Evolutionary conservation across 1,284 basidiomycete species (phyloP).

Genomic region (Trametes sp.): DNA sequence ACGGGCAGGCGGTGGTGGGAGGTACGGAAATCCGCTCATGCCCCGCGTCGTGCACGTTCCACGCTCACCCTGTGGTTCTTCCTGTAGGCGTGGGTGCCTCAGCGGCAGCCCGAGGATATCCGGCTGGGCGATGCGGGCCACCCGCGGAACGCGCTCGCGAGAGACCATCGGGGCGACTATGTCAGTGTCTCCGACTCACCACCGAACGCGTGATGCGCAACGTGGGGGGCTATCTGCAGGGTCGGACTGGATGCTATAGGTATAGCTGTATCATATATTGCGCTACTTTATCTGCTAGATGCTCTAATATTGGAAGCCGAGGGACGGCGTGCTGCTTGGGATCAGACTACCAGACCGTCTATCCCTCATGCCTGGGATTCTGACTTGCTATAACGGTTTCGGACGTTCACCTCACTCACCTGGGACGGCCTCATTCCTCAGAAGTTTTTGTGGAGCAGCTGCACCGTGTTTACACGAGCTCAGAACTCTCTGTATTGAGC

Average conservation of each 20-base stretch:
- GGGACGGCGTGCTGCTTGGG: background rate
- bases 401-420: background rate
- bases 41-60: constrained; percentile 8
- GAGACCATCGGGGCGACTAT: constrained; percentile 50
- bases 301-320: constrained; percentile 10
- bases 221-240: background rate
- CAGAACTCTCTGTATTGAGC: too few species aligned
- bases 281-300: constrained; percentile 4
- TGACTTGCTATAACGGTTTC: background rate
- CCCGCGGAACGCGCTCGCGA: constrained; percentile 10
- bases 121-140: constrained; percentile 50
- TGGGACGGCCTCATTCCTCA: too few species aligned
- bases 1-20: constrained; percentile 79
- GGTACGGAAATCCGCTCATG: constrained; percentile 48
- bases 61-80: constrained; percentile 16
- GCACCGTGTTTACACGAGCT: too few species aligned
- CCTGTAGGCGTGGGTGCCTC: constrained; percentile 68
- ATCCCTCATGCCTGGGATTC: background rate
- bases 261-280: constrained; percentile 27
- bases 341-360: background rate
- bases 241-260: constrained; percentile 20
- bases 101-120: constrained; percentile 58
- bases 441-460: too few species aligned
- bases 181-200: constrained; percentile 44
- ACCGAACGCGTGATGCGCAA: constrained; percentile 20